Evolutionary conservation across 2,329 filamentous ascomycete genomes (phyloP), one percentile per base, ranked within the genome.

Genomic region (Phaeosphaeriaceae sp.): DNA sequence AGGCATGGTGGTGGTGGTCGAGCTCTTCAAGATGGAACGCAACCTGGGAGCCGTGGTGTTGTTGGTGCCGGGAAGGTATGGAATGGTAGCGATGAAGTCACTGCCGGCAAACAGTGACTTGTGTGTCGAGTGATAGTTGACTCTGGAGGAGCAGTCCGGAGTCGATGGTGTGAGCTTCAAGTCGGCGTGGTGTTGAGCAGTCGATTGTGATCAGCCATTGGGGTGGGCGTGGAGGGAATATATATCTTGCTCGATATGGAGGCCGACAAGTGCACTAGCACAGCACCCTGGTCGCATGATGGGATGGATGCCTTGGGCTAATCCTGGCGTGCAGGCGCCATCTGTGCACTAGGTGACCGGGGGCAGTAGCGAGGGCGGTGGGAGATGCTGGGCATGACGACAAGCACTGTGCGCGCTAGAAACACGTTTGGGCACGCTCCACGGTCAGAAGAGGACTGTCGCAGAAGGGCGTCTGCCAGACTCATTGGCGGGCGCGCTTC

Each of bases 21-120:
- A 57, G 46, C 69, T 71, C 64, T 76, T 76, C 52, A 76, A 58
- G 44, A 75, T 76, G 58, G 74, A 71, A 13, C 54, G 64, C 13
- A 63, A 68, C 55, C 49, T 68, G 66, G 60, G 59, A 65, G 74
- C 69, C 72, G 71, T 72, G 44, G 69, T 75, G 66, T 68, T 50
- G 63, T 62, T 66, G 56, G 44, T 68, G 67, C 57, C 62, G 65
- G 68, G 61, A 50, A 47, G 50, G 58, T 60, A 51, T 60, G 65
- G 61, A 64, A 67, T 67, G 63, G 66, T 63, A 57, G 60, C 57
- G 65, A 68, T 65, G 66, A 60, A 66, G 70, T 69, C 67, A 68
- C 70, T 70, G 65, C 61, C 51, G 22, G 51, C 20, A 49, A 50
- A 58, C 67, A 67, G 69, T 59, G 60, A 67, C 58, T 60, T 40